A percentile compares a stretch with the other conserved stretches of the same genome.
Evolutionary conservation across 2,329 filamentous ascomycete genomes (phyloP).

Genomic region (Fusarium abutilonis): DNA sequence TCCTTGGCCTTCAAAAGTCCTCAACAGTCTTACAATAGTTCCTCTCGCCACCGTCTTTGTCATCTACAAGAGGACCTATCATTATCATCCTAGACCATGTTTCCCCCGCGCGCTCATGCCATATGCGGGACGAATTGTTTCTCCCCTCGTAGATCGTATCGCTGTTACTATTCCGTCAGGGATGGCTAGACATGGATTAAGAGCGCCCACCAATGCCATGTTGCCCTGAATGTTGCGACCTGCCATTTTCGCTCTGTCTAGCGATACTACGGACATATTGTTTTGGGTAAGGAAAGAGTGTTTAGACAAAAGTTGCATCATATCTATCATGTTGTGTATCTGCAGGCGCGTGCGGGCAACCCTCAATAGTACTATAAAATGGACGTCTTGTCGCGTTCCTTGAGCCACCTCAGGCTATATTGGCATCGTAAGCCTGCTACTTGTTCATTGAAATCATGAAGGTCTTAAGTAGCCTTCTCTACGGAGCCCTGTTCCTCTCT

Average conservation of each 20-base stretch:
- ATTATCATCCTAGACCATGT: constrained; percentile 16
- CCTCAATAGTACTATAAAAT: constrained; percentile 22
- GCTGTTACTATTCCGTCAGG: constrained; percentile 18
- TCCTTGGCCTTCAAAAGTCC: constrained; percentile 30
- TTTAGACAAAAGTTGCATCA: constrained; percentile 1
- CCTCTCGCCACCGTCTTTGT: constrained; percentile 22
- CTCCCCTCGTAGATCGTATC: constrained; percentile 22
- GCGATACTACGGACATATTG: constrained; percentile 20
- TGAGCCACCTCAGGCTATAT: background rate
- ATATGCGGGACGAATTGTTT: background rate
- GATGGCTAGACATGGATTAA: constrained; percentile 17
- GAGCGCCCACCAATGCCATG: constrained; percentile 37
- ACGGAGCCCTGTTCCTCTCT: constrained; percentile 35
- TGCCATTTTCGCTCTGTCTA: constrained; percentile 36
- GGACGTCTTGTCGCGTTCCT: constrained; percentile 5
- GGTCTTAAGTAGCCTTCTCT: constrained; percentile 35
- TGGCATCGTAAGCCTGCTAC: background rate
- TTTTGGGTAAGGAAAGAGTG: constrained; percentile 18
- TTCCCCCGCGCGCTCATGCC: constrained; percentile 10
- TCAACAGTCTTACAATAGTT: constrained; percentile 34
- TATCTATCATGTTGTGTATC: constrained; percentile 11
- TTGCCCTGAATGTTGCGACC: constrained; percentile 27
- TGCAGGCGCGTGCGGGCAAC: constrained; percentile 6
- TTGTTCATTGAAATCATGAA: constrained; percentile 32
- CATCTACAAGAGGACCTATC: constrained; percentile 25